Evolutionary conservation across 148 eudicot genomes (phyloP).

Genomic region (Rhododendron kiyosumense): DNA sequence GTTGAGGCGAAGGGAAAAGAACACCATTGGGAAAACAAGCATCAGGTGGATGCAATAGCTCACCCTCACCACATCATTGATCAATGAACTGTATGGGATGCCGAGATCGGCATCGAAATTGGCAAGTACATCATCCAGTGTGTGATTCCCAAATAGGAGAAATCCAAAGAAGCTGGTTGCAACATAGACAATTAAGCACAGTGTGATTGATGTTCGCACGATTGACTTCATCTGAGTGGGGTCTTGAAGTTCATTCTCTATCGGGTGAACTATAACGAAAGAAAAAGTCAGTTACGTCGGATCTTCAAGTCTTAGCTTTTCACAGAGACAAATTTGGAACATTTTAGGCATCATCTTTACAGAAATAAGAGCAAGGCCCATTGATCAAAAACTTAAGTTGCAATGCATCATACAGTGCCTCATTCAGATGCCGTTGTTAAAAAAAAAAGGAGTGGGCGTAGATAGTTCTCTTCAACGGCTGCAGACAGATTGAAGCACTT

Average conservation of each 20-base stretch:
- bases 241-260: constrained; percentile 73
- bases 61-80: constrained; percentile 68
- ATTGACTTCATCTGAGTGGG: constrained; percentile 63
- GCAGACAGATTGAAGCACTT: not conserved
- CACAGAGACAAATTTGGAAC: not conserved
- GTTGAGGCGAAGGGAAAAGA: constrained; percentile 74
- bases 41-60: constrained; percentile 76
- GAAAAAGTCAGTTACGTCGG: not conserved
- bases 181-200: constrained; percentile 61
- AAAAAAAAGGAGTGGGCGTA: not conserved
- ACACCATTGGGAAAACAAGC: constrained; percentile 85
- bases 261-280: constrained; percentile 63
- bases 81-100: constrained; percentile 57
- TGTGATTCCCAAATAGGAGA: constrained; percentile 63
- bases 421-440: not conserved
- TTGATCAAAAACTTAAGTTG: not conserved
- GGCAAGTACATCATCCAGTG: constrained; percentile 76
- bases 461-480: not conserved
- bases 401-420: not conserved
- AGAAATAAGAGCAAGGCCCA: not conserved
- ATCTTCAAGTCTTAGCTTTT: not conserved
- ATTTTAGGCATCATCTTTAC: not conserved
- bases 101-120: constrained; percentile 83
- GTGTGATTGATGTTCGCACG: constrained; percentile 48
- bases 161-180: constrained; percentile 77